Evolutionary conservation across 2,329 filamentous ascomycete species (phyloP).

Genomic region (Neonectria neomacrospora): DNA sequence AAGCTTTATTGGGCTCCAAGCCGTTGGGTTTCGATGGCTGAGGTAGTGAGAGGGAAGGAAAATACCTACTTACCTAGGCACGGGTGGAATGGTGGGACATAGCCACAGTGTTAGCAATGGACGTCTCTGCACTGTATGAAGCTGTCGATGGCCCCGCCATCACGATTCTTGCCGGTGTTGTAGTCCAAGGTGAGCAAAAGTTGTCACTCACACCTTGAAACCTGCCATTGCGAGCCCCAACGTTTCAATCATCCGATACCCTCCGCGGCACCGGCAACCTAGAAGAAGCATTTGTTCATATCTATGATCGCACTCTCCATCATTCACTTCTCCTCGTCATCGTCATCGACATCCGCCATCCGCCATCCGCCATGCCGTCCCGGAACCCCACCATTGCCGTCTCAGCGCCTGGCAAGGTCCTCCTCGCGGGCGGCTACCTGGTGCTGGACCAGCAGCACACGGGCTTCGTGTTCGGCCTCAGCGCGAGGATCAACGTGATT

Average conservation of each 20-base stretch:
- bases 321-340: neutral
- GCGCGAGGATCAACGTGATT: conserved; percentile 74
- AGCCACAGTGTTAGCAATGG: conserved; percentile 6
- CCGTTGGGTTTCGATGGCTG: neutral
- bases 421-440: conserved; percentile 93
- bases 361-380: conserved; percentile 32
- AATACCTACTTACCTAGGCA: too few relatives aligned
- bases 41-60: neutral
- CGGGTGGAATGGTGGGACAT: neutral
- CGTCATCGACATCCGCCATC: conserved; percentile 26
- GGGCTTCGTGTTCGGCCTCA: conserved; percentile 76
- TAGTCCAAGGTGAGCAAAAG: conserved; percentile 28
- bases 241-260: neutral
- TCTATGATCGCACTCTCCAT: neutral
- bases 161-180: conserved; percentile 36
- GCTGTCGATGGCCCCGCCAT: conserved; percentile 37
- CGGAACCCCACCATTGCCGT: conserved; percentile 65
- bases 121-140: conserved; percentile 34
- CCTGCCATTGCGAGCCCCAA: conserved; percentile 10
- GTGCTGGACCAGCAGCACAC: conserved; percentile 90
- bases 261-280: too few relatives aligned
- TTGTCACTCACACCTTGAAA: conserved; percentile 22
- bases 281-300: too few relatives aligned
- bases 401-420: conserved; percentile 95
- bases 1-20: conserved; percentile 2